Base-by-base conservation (phyloP, 139 green algal species). In the Gonium pectorale region DNA sequence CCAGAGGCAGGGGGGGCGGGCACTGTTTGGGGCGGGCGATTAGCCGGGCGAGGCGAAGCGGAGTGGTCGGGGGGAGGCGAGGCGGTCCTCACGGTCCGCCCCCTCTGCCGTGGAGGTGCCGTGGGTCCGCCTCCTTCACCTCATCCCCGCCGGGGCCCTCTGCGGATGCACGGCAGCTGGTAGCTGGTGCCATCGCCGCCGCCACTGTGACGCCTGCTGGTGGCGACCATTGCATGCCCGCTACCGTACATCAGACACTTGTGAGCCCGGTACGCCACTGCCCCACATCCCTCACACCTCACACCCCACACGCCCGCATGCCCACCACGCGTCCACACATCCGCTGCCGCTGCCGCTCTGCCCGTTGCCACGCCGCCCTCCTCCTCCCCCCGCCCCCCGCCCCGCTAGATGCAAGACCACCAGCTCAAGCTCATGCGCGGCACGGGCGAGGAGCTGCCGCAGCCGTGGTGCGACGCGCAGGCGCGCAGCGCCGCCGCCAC, bases 371-470 rank as follows among this genome's bases (percentile, higher is more conserved):
- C 13, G 49, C 49, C 17, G 49, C 49, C 17, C 13, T 17, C 13
- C 17, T 56, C 13, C 49, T 13, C 49, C 13, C 17, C 17, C 49
- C 49, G 49, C 13, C 13, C 49, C 13, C 49, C 17, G 49, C 49
- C 49, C 29, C 46, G 15, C 0, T 37, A 81, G 73, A 33, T 81
- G 33, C 73, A 54, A 9, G 73, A 81, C 15, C 40, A 81, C 37
- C 73, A 81, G 73, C 54, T 81, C 5, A 81, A 81, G 54, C 37
- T 81, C 27, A 68, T 81, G 73, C 54, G 54, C 7, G 73, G 27
- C 0, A 0, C 2, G 5, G 17, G 22, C 19, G 21, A 67, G 33
- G 44, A 33, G 37, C 33, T 51, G 37, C 71, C 71, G 33, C 71
- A 67, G 33, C 62, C 33, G 19, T 80, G 71, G 71, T 35, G 71